Conservation (phyloP, 768 basidiomycete species). For the Phylloporus sp. region DNA sequence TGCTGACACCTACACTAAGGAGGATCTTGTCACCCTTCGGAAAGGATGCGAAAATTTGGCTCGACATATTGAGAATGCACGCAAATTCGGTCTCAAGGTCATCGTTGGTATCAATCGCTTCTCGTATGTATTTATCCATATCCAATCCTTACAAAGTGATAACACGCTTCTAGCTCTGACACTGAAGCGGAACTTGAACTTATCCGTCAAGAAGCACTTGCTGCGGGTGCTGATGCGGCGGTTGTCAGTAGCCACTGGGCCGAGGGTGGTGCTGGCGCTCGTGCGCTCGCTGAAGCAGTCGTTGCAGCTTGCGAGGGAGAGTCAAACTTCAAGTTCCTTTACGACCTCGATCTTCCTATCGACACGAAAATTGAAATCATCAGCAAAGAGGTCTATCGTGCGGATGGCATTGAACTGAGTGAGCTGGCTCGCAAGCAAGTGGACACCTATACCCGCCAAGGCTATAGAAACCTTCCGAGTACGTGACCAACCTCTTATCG, state of each 20-base stretch:
- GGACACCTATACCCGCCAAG: constrained; percentile 89
- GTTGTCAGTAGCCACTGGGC: constrained; percentile 99
- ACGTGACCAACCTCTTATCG: constrained; percentile 27
- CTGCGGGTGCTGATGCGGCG: constrained; percentile 90
- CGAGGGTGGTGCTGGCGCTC: constrained; percentile 87
- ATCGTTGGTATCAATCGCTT: constrained; percentile 96
- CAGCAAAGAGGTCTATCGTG: constrained; percentile 89
- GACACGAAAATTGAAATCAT: constrained; percentile 87
- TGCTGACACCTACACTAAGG: constrained; percentile 89
- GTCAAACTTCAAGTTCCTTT: constrained; percentile 90
- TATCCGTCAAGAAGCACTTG: constrained; percentile 72
- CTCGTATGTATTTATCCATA: constrained; percentile 53
- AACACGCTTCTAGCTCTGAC: constrained; percentile 58
- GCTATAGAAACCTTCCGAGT: constrained; percentile 78
- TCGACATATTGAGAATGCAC: constrained; percentile 91
- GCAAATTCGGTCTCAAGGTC: constrained; percentile 95
- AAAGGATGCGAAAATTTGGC: constrained; percentile 91
- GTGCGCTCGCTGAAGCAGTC: constrained; percentile 88
- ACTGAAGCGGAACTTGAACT: constrained; percentile 86
- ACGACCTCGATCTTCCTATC: constrained; percentile 79
- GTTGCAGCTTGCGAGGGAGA: constrained; percentile 78
- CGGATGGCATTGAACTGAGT: constrained; percentile 84
- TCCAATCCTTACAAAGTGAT: background rate
- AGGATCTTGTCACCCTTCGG: constrained; percentile 84
- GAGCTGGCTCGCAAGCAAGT: constrained; percentile 82